Conservation (phyloP, 495 filamentous ascomycete genomes). For the Mycothermus thermophilus region DNA sequence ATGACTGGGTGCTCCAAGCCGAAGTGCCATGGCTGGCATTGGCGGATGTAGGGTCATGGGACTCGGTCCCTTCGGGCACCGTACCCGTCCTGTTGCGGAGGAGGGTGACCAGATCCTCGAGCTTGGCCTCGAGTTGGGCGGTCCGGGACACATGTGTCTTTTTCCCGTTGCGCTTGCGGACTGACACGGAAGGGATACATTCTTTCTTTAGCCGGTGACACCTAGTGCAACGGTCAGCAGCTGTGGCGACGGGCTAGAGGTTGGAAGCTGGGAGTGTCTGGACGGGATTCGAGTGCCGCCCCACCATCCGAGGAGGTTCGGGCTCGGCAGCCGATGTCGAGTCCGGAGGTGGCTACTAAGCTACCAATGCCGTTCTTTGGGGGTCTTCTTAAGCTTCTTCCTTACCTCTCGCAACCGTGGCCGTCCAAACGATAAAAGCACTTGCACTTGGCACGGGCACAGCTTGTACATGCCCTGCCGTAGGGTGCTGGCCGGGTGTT, state of each 20-base stretch:
- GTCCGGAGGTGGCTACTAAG: too few species aligned
- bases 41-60: neutral
- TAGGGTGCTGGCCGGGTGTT: conserved; percentile 24
- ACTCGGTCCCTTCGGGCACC: neutral
- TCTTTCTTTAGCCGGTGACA: conserved; percentile 29
- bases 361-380: too few species aligned
- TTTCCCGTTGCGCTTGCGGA: conserved; percentile 24
- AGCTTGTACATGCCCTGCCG: conserved; percentile 42
- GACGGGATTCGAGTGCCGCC: neutral
- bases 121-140: conserved; percentile 32
- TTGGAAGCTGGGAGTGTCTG: too few species aligned
- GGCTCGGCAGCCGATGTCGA: too few species aligned
- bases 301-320: too few species aligned
- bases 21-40: conserved; percentile 1
- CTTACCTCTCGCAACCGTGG: conserved; percentile 36
- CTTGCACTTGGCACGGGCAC: conserved; percentile 42
- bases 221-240: conserved; percentile 5
- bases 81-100: conserved; percentile 22
- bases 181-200: conserved; percentile 25
- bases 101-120: conserved; percentile 31
- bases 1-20: conserved; percentile 5
- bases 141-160: conserved; percentile 19
- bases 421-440: conserved; percentile 31
- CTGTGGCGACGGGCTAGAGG: too few species aligned
- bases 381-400: too few species aligned